These are phyloP conservation scores for Epithele typhae DNA, from an alignment of 768 basidiomycete species.

Conservation along the genomic window DNA sequence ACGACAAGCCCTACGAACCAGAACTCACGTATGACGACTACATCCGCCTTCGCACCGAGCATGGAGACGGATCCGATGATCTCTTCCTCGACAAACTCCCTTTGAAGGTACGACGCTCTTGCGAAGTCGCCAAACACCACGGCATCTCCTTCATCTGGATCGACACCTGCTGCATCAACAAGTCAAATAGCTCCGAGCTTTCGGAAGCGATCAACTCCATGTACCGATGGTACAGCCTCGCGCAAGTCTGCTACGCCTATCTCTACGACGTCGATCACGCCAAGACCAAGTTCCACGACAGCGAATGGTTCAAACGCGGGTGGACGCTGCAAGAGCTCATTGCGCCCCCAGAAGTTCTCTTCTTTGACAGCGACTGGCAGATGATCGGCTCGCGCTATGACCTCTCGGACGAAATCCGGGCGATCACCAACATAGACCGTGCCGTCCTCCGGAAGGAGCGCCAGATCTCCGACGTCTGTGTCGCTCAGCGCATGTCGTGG, in stretches of 20 bases:
- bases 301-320: constrained; percentile 5
- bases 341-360: constrained; percentile 4
- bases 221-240: constrained; percentile 5
- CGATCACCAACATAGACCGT: not conserved
- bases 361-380: constrained; percentile 1
- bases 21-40: no score
- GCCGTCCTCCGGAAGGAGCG: not conserved
- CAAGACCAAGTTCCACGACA: not conserved
- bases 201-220: constrained; percentile 11
- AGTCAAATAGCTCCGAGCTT: constrained; percentile 7
- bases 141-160: constrained; percentile 5
- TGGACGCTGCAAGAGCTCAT: constrained; percentile 8
- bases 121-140: constrained; percentile 2
- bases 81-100: not conserved
- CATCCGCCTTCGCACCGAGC: no score
- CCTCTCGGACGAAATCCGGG: not conserved
- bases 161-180: constrained; percentile 8
- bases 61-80: not conserved
- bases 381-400: not conserved
- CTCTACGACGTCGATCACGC: not conserved
- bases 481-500: constrained; percentile 2
- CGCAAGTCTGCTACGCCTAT: constrained; percentile 6
- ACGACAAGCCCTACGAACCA: no score
- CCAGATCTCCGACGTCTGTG: not conserved
- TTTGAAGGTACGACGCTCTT: not conserved